These are phyloP conservation scores for Rhizophora apiculata DNA, from an alignment of 345 rosid genomes.

Conservation along the genomic window DNA sequence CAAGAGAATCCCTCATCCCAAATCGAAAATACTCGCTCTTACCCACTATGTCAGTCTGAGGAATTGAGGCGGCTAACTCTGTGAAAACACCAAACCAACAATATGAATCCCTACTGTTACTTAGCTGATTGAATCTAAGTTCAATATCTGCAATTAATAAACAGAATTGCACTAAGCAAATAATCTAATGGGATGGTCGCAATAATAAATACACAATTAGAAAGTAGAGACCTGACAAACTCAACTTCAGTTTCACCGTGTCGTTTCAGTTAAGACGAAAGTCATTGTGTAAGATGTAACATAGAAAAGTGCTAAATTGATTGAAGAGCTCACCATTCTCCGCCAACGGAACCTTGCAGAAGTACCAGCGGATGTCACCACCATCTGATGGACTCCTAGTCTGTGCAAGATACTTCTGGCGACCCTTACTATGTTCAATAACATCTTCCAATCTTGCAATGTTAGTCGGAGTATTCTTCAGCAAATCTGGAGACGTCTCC, in stretches of 20 bases:
- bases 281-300: too few species aligned
- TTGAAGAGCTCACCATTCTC: slow-evolving; percentile 46
- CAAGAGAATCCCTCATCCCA: slow-evolving; percentile 97
- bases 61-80: slow-evolving; percentile 91
- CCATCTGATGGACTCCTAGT: slow-evolving; percentile 90
- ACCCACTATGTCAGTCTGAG: slow-evolving; percentile 78
- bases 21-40: slow-evolving; percentile 90
- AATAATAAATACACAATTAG: too few species aligned
- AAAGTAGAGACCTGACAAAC: too few species aligned
- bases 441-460: slow-evolving; percentile 90
- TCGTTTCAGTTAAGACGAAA: too few species aligned
- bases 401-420: slow-evolving; percentile 81
- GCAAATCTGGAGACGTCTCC: slow-evolving; percentile 59
- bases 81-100: slow-evolving; percentile 18
- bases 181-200: too few species aligned
- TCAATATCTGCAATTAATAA: too few species aligned
- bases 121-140: too few species aligned
- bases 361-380: slow-evolving; percentile 91
- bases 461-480: slow-evolving; percentile 88
- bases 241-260: too few species aligned
- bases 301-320: too few species aligned
- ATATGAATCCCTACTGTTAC: not conserved
- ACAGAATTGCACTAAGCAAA: too few species aligned
- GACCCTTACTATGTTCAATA: slow-evolving; percentile 70
- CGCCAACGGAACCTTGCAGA: slow-evolving; percentile 74